phyloP scores from a whole-genome alignment of 306 rosid genomes.

The Castanea crenata region DNA sequence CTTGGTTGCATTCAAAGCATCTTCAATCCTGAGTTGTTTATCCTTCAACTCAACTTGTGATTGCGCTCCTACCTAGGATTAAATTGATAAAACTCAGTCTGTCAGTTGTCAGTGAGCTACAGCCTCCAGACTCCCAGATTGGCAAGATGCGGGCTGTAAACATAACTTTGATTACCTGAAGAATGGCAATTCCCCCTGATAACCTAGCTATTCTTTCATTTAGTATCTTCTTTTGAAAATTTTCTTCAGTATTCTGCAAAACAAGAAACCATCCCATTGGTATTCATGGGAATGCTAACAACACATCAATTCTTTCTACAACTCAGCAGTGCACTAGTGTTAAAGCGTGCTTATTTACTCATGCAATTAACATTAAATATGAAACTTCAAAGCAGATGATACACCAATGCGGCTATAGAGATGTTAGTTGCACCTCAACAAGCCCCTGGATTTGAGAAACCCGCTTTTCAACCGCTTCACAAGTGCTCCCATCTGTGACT shows the following conservation, averaged over 20 bases:
- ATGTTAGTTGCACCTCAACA: conserved; percentile 57
- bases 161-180: conserved; percentile 53
- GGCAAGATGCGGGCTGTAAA: conserved; percentile 8
- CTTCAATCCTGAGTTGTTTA: conserved; percentile 83
- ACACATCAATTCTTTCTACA: background rate
- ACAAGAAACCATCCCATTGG: conserved; percentile 13
- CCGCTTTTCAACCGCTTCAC: conserved; percentile 61
- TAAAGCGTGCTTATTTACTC: background rate
- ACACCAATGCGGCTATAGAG: conserved; percentile 4
- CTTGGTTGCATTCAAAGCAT: conserved; percentile 91
- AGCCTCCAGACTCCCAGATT: conserved; percentile 12
- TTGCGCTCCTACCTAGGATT: conserved; percentile 88
- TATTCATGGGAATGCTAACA: background rate
- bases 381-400: conserved; percentile 6
- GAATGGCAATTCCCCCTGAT: conserved; percentile 85
- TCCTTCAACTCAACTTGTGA: conserved; percentile 94
- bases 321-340: background rate
- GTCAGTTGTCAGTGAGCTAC: conserved; percentile 13
- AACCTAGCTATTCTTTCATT: conserved; percentile 87
- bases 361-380: background rate
- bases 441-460: conserved; percentile 63
- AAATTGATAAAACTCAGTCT: conserved; percentile 16
- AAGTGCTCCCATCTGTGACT: conserved; percentile 78
- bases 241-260: conserved; percentile 77
- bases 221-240: conserved; percentile 73